These are phyloP conservation scores for Drosera capensis DNA, from an alignment of 148 eudicot genomes.

Conservation along the genomic window DNA sequence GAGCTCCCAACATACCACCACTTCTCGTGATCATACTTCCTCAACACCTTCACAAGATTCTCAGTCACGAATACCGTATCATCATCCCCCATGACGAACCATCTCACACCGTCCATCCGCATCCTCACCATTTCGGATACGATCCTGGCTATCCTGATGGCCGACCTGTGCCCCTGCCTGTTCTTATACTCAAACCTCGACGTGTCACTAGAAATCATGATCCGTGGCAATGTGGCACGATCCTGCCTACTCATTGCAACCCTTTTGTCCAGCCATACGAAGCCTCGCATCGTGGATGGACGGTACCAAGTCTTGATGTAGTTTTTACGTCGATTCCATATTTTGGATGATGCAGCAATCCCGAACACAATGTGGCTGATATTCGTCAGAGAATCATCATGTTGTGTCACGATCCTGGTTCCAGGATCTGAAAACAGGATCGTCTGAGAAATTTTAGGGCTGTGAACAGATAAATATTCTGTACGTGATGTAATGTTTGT, in stretches of 20 bases:
- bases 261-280: conserved; percentile 51
- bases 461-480: neutral
- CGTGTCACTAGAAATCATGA: conserved; percentile 50
- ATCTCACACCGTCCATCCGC: conserved; percentile 44
- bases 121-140: conserved; percentile 54
- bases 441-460: neutral
- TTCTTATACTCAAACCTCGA: conserved; percentile 41
- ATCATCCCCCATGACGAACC: conserved; percentile 89
- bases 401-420: neutral
- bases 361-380: conserved; percentile 68
- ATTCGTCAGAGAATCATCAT: conserved; percentile 15
- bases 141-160: conserved; percentile 72
- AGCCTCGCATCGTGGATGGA: conserved; percentile 40
- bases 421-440: neutral
- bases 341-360: conserved; percentile 68
- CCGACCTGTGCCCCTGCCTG: conserved; percentile 70
- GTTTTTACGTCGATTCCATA: conserved; percentile 56
- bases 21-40: conserved; percentile 62
- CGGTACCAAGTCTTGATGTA: conserved; percentile 83
- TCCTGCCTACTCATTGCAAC: conserved; percentile 15
- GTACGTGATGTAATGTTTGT: neutral
- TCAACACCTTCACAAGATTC: conserved; percentile 43
- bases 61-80: conserved; percentile 79
- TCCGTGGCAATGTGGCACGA: conserved; percentile 21
- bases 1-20: conserved; percentile 63